phyloP scores from a whole-genome alignment of 345 rosid species.

The Eucalyptus tenuipes region DNA sequence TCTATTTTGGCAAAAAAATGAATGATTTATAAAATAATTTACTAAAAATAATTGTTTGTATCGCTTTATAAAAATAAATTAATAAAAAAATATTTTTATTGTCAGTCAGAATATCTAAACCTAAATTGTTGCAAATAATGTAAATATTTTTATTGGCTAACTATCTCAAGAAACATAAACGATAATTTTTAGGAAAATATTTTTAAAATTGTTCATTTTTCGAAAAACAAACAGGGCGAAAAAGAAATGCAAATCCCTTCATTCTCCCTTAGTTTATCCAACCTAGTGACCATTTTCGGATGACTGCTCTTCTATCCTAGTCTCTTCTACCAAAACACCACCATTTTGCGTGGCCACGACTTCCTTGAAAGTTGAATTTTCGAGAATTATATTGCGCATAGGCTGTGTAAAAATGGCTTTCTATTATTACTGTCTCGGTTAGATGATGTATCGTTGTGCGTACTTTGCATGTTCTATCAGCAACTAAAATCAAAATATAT shows the following conservation, averaged over 20 bases:
- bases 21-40: neutral
- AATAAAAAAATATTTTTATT: neutral
- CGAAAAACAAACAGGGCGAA: rapidly evolving
- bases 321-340: neutral
- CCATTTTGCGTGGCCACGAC: neutral
- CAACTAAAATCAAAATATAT: neutral
- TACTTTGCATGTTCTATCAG: neutral
- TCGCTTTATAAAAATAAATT: neutral
- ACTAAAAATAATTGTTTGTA: neutral
- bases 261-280: neutral
- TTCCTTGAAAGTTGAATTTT: neutral
- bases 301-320: neutral
- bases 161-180: neutral
- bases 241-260: neutral
- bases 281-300: neutral
- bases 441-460: neutral
- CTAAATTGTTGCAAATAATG: neutral
- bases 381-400: neutral
- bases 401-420: neutral
- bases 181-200: neutral
- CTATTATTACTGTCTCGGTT: neutral
- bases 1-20: neutral
- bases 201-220: neutral
- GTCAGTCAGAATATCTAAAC: neutral
- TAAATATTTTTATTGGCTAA: neutral